Base-by-base conservation (phyloP, 225 moss, liverwort and hornwort genomes). In the Straminergon stramineum region DNA sequence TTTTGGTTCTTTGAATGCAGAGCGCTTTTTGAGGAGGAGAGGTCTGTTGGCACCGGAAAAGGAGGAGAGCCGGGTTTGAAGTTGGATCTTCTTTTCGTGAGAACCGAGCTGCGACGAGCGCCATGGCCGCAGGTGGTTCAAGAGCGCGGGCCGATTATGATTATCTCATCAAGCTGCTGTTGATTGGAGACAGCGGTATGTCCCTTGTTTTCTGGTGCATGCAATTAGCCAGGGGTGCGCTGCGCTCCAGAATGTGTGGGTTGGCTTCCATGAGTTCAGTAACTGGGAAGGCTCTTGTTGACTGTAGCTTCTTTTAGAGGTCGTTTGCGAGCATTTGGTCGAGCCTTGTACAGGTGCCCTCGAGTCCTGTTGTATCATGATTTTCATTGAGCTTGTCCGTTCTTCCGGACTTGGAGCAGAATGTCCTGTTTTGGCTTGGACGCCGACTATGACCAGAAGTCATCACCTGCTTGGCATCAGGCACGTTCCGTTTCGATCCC, bases 181-280 rank as follows among this genome's bases (percentile, higher is more conserved):
- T 98, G 91, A 98, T 98, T 87, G 98, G 98, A 89, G 98, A 98
- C 90, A 98, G 97, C 90, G 98, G 98, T 98, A 95, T 71, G 97
- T 90, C 56, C 52, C 31, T 28, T 85, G 58, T 71, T 51, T 83
- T 37, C 61, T 6, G 56, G 60, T 88, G 74, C 74, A 45, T 67
- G n/a, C 37, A 58, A 89, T 86, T 75, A 64, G 83, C 30, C 5
- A 61, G 91, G 57, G 78, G 39, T 86, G 57, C 34, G 63, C 27
- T 75, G 63, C 41, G 23, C 57, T 41, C 18, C 64, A 62, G 78
- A 53, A 53, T 80, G 80, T n/a, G 56, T 28, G 60, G 5, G 60
- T 60, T 57, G 51, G 71, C 51, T 67, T 5, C n/a, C 17, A 12
- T 55, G 89, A 66, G 88, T 45, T 76, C n/a, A 32, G 67, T 64